These are phyloP conservation scores for Verticillium tricorpus DNA, from an alignment of 2,329 filamentous ascomycete genomes.

Conservation along the genomic window DNA sequence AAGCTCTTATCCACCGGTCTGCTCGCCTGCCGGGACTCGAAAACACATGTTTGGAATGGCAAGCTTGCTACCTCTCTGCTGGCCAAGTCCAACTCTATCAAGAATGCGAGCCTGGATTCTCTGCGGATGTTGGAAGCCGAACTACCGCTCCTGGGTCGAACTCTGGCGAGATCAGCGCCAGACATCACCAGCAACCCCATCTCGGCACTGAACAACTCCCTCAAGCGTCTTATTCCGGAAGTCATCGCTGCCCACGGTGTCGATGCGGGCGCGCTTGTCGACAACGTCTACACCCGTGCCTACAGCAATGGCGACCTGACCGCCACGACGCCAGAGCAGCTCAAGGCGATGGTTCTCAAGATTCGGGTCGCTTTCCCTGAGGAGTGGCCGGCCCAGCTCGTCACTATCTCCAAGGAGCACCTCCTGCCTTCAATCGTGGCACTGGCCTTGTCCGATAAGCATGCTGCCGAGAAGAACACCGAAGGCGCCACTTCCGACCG, in stretches of 20 bases:
- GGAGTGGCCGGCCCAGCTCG: constrained; percentile 26
- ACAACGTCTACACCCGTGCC: constrained; percentile 2
- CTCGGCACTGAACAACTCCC: constrained; percentile 39
- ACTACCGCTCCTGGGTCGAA: constrained; percentile 54
- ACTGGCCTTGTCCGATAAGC: constrained; percentile 30
- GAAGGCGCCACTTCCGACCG: neutral
- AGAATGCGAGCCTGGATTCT: constrained; percentile 52
- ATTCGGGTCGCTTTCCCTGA: constrained; percentile 32
- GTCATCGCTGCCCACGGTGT: constrained; percentile 35
- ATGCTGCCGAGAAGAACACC: constrained; percentile 14
- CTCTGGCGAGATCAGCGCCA: constrained; percentile 44
- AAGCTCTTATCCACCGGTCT: constrained; percentile 7
- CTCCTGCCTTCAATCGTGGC: constrained; percentile 42
- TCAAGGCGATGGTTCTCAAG: constrained; percentile 2
- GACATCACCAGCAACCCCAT: constrained; percentile 47
- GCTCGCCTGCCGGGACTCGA: constrained; percentile 7
- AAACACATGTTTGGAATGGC: constrained; percentile 30
- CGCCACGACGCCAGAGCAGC: neutral
- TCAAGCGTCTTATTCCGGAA: constrained; percentile 41
- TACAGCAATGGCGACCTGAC: neutral
- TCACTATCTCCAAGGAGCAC: constrained; percentile 32
- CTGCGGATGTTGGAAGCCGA: constrained; percentile 62
- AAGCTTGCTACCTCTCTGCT: constrained; percentile 43
- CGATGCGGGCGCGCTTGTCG: constrained; percentile 1
- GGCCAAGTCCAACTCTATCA: constrained; percentile 46